Conservation (phyloP, 805 yeast species). For the Candida manassasensis region DNA sequence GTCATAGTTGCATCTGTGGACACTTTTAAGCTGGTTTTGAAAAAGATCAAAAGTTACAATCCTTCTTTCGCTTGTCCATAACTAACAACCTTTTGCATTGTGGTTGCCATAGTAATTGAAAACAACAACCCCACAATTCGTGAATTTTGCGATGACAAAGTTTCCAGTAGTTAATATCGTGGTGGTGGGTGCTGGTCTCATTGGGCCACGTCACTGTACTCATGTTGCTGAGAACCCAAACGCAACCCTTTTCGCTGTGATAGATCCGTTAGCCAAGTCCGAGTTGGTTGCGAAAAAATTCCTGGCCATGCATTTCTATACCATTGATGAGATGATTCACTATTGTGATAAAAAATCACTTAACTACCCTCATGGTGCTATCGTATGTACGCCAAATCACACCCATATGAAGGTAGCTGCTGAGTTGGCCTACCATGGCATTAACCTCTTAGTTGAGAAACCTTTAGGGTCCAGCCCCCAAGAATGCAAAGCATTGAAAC, state of each 20-base stretch:
- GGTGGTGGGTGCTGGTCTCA: slow-evolving; percentile 37
- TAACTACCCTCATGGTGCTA: slow-evolving; percentile 32
- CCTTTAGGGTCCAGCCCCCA: slow-evolving; percentile 29
- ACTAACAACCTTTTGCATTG: too few relatives aligned
- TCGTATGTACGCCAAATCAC: slow-evolving; percentile 37
- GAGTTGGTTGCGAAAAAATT: slow-evolving; percentile 20
- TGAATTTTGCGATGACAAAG: neutral
- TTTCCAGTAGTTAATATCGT: slow-evolving; percentile 7
- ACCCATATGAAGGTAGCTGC: slow-evolving; percentile 30
- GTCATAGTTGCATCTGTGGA: too few relatives aligned
- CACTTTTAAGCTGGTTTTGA: too few relatives aligned
- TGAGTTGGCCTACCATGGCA: slow-evolving; percentile 28
- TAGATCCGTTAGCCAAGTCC: slow-evolving; percentile 31
- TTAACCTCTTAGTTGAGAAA: slow-evolving; percentile 34
- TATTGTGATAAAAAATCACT: slow-evolving; percentile 14
- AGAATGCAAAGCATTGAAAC: slow-evolving; percentile 27
- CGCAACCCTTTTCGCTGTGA: slow-evolving; percentile 26
- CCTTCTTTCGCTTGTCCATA: too few relatives aligned
- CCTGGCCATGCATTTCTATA: slow-evolving; percentile 17
- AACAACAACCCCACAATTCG: slow-evolving; percentile 2
- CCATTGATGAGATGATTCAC: slow-evolving; percentile 21
- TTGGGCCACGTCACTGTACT: slow-evolving; percentile 38
- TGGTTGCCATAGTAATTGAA: too few relatives aligned
- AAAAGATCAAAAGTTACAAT: too few relatives aligned
- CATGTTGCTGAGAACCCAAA: slow-evolving; percentile 23